Evolutionary conservation across 23 red algal genomes (phyloP).

Genomic region (Porphyridium purpureum): DNA sequence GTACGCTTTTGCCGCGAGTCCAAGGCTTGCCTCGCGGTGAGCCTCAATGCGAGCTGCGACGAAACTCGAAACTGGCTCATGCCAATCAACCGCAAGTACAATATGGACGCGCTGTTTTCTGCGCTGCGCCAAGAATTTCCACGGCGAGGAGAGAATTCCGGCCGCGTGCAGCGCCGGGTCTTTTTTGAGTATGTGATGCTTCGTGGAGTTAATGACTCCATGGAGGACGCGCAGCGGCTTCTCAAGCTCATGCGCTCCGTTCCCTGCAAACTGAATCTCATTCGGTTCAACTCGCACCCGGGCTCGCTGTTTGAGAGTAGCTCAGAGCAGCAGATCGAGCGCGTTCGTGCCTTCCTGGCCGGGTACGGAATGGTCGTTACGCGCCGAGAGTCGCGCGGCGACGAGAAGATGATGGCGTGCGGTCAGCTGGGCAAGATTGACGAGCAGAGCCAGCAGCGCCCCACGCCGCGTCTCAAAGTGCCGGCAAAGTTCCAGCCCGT

Average conservation of each 20-base stretch:
- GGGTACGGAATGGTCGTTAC: constrained; percentile 66
- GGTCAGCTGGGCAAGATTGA: constrained; percentile 72
- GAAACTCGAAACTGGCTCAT: constrained; percentile 78
- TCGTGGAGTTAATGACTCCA: constrained; percentile 68
- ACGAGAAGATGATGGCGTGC: constrained; percentile 98
- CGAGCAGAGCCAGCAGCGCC: too few species aligned
- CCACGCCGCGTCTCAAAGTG: too few species aligned
- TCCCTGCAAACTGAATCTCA: constrained; percentile 97
- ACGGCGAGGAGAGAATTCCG: constrained; percentile 8
- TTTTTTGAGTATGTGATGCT: constrained; percentile 96
- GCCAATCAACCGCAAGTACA: constrained; percentile 99
- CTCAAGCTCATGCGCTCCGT: constrained; percentile 43
- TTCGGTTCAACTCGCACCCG: constrained; percentile 82
- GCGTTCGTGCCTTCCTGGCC: constrained; percentile 50
- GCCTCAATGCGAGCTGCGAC: constrained; percentile 80
- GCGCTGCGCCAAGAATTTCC: constrained; percentile 61
- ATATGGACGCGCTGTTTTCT: constrained; percentile 37
- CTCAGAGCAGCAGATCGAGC: constrained; percentile 24
- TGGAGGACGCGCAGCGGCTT: constrained; percentile 68
- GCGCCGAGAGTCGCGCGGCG: constrained; percentile 48
- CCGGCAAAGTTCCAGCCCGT: too few species aligned
- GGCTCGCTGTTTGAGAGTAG: constrained; percentile 59
- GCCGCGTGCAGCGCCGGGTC: constrained; percentile 30
- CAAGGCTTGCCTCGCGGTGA: constrained; percentile 69
- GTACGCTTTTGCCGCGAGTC: constrained; percentile 41